Evolutionary conservation across 257 asterid genomes (phyloP), one percentile per base, ranked within the genome.

Genomic region (Solanum bukasovii): DNA sequence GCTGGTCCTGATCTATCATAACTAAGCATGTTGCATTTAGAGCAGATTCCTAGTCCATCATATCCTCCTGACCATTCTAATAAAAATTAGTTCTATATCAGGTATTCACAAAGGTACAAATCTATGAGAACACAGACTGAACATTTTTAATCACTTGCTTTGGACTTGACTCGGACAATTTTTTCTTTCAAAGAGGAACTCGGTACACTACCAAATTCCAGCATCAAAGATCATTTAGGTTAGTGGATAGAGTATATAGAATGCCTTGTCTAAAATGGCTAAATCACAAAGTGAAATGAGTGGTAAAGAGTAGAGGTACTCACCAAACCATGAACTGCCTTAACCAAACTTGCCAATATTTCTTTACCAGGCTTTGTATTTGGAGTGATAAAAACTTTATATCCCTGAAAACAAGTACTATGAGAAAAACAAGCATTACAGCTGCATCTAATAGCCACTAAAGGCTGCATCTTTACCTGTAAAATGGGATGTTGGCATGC

Each of bases 281-380:
- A 12, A 49, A 49, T 49, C 27, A 46, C 35, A 46, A 12, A 82
- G 70, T 82, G 20, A 18, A 82, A 82, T 29, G 68, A 46, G 44
- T 31, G 70, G 71, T 49, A 84, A 84, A 83, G 59, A 27, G 88
- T 85, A 85, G 87, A 75, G 83, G 35, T 82, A 90, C 97, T 67
- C 88, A 97, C 99, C 98, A 91, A 74, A 89, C 99, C 99, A 92
- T 89, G 93, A 90, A 97, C 99, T 6, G 96, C 97, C 93, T 91
- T 96, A 86, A 97, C 94, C 96, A 97, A 91, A 93, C 88, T 92
- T 83, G 91, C 89, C 38, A 97, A 88, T 88, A 95, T 94, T 87
- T 92, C 98, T 92, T 92, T 96, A 81, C 99, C 98, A 34, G 99
- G 99, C 91, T 96, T 97, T 34, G 99, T 96, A 90, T 94, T 97